Base-by-base conservation (phyloP, 148 eudicot species). In the Selenicereus undatus region DNA sequence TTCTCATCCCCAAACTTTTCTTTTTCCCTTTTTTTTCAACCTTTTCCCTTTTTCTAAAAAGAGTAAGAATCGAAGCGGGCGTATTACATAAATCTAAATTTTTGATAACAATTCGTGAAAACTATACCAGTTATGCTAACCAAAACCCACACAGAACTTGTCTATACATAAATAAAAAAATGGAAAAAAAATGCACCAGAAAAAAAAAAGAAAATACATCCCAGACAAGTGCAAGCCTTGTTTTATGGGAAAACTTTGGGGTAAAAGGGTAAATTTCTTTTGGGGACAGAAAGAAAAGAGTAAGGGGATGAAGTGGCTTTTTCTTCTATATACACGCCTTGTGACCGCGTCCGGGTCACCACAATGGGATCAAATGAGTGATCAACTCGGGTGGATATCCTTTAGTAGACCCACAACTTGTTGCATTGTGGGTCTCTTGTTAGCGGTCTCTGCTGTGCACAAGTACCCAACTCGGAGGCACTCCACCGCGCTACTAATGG, bases 381-480 rank as follows among this genome's bases (percentile, higher is more conserved):
- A n/a, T 30, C 70, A 75, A 71, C 81, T 88, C 82, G 89, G 90
- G 51, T 88, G 88, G 60, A 94, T 86, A 48, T 97, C 98, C 85
- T 97, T 97, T 6, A 97, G 89, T 85, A 92, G 78, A 26, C 98
- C 99, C 48, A 97, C 88, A 17, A 94, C 96, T 70, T 97, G 99
- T 79, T 91, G 93, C 99, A 97, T 97, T 11, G 89, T 87, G 39
- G 98, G 99, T 77, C 99, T 84, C 82, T 97, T 97, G 50, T 77
- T 84, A 17, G 95, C 83, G 3, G 54, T 74, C 83, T 97, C 99
- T 21, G 99, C 97, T 43, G 98, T 97, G 80, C 99, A 97, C 83
- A 97, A 73, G 78, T 94, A 94, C 83, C 93, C 98, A 18, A 97
- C 93, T 62, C 98, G 89, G 54, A 97, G 91, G 75, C 94, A 81